phyloP scores from a whole-genome alignment of 768 basidiomycete species.

The Termitomyces heimii region DNA sequence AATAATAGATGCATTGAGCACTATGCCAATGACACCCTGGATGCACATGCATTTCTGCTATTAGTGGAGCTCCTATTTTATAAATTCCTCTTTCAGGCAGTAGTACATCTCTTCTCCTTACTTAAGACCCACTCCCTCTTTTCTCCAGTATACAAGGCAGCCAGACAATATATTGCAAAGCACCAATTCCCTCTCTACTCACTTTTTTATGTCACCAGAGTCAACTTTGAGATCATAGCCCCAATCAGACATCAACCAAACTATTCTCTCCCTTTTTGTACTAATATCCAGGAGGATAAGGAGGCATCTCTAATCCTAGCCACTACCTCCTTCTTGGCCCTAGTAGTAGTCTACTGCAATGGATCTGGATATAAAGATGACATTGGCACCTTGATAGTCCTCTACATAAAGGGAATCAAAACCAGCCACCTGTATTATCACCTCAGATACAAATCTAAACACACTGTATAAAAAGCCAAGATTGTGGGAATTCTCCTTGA shows the following conservation, averaged over 20 bases:
- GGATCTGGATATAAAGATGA: too few species aligned
- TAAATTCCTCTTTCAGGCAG: neutral
- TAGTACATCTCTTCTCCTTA: neutral
- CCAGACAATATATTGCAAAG: neutral
- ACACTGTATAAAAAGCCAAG: neutral
- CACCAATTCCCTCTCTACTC: neutral
- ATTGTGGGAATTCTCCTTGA: neutral
- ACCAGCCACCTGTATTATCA: neutral
- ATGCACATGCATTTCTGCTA: neutral
- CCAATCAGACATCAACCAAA: neutral
- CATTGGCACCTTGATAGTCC: too few species aligned
- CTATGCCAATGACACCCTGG: neutral
- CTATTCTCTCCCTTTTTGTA: neutral
- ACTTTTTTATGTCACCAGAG: neutral
- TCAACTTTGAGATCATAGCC: neutral
- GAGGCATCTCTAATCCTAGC: too few species aligned
- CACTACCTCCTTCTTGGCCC: too few species aligned
- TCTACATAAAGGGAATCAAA: neutral
- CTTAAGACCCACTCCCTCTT: neutral
- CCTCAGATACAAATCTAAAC: neutral
- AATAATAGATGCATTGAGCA: neutral
- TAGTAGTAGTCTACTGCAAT: too few species aligned
- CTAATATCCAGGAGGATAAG: too few species aligned
- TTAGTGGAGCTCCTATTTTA: neutral
- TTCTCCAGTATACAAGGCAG: accelerated